phyloP scores from a whole-genome alignment of 2,329 filamentous ascomycete genomes.

The Xylaria sp. region DNA sequence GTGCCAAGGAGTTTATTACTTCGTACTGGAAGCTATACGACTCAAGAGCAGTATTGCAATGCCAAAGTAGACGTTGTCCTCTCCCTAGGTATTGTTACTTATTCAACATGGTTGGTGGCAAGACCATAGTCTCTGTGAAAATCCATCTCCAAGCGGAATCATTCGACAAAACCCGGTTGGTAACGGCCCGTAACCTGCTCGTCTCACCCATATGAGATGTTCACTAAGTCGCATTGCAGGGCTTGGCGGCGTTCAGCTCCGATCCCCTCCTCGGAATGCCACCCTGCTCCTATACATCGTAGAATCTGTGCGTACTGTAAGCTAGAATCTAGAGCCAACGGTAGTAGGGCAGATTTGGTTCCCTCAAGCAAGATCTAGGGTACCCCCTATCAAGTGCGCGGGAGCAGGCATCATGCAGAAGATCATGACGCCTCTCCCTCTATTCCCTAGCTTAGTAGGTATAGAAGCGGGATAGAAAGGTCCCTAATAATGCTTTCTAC shows the following conservation, averaged over 20 bases:
- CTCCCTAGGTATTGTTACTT: neutral
- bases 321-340: slow-evolving; percentile 4
- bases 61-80: neutral
- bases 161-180: slow-evolving; percentile 14
- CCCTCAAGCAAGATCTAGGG: neutral
- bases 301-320: neutral
- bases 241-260: slow-evolving; percentile 38
- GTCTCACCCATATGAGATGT: neutral
- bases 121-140: neutral
- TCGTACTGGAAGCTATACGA: neutral
- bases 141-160: slow-evolving; percentile 6
- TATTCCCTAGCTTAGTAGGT: neutral
- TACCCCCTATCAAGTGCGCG: slow-evolving; percentile 2
- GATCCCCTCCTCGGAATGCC: slow-evolving; percentile 17
- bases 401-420: slow-evolving; percentile 26
- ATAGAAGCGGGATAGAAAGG: neutral
- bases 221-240: slow-evolving; percentile 8
- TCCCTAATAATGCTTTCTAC: neutral
- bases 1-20: neutral
- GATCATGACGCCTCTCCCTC: slow-evolving; percentile 19
- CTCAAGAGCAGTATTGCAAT: slow-evolving; percentile 7
- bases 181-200: slow-evolving; percentile 5
- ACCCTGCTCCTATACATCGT: slow-evolving; percentile 11
- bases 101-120: neutral
- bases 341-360: neutral